These are phyloP conservation scores for Sungouiozyma ichnusensis DNA, from an alignment of 805 yeast species.

Conservation along the genomic window DNA sequence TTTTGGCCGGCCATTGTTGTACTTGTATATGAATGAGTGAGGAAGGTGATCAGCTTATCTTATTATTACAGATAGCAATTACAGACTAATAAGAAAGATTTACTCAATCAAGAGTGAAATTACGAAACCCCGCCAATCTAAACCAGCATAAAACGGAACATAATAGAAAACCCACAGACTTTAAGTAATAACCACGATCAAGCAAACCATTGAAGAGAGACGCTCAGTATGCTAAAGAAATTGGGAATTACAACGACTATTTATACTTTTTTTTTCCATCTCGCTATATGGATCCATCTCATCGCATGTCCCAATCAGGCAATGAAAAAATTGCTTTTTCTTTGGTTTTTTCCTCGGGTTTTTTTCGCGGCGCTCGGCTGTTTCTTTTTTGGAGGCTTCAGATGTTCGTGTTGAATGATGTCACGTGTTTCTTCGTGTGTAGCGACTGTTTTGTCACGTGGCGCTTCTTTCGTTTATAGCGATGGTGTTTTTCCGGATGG, in stretches of 20 bases:
- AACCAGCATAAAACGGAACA: not conserved
- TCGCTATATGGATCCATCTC: not conserved
- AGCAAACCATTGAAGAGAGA: too few relatives aligned
- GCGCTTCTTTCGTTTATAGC: too few relatives aligned
- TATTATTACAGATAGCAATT: not conserved
- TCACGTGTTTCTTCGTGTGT: too few relatives aligned
- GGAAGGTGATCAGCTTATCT: not conserved
- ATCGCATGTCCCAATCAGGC: not conserved
- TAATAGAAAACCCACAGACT: not conserved
- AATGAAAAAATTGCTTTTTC: not conserved
- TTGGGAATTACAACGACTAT: conserved; percentile 4
- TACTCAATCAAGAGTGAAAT: conserved; percentile 1
- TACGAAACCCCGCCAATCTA: conserved; percentile 4
- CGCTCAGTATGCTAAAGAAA: too few relatives aligned
- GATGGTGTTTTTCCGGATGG: too few relatives aligned
- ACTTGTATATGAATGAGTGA: not conserved
- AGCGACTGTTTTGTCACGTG: too few relatives aligned
- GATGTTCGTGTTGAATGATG: too few relatives aligned
- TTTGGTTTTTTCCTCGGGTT: too few relatives aligned
- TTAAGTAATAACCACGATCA: not conserved
- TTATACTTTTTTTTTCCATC: conserved; percentile 3
- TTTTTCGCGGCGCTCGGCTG: too few relatives aligned
- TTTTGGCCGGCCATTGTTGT: conserved; percentile 12
- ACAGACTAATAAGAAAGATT: too few relatives aligned
- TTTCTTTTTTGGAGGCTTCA: too few relatives aligned